Conservation (phyloP, 768 basidiomycete species). For the Lepiota venenata region DNA sequence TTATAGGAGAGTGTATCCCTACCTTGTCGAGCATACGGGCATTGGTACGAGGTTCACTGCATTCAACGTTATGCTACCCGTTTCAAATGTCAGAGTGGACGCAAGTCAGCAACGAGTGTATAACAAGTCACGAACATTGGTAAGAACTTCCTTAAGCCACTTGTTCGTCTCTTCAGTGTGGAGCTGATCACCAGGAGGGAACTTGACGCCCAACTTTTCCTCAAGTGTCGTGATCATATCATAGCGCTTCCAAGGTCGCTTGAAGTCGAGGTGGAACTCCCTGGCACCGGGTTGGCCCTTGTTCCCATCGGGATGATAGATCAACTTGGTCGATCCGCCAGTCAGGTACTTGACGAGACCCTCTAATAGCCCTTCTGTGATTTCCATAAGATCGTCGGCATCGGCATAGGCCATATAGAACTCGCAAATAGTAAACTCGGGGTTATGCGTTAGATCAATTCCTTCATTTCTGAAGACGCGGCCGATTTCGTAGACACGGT, state of each 20-base stretch:
- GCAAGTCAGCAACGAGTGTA: neutral
- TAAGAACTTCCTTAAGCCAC: conserved; percentile 81
- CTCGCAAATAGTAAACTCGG: conserved; percentile 99
- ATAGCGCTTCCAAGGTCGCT: conserved; percentile 95
- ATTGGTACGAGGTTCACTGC: conserved; percentile 93
- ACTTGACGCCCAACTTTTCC: conserved; percentile 87
- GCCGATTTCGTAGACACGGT: conserved; percentile 98
- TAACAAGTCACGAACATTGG: conserved; percentile 54
- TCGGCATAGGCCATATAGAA: conserved; percentile 99
- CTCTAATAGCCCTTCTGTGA: conserved; percentile 88
- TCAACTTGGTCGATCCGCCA: conserved; percentile 73
- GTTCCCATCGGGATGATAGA: conserved; percentile 93
- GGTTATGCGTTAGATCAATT: conserved; percentile 98
- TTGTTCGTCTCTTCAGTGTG: conserved; percentile 86
- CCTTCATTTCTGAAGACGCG: conserved; percentile 98
- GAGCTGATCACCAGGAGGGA: conserved; percentile 89
- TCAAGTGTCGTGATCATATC: conserved; percentile 98
- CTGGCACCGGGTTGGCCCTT: conserved; percentile 63
- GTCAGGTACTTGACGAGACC: conserved; percentile 88
- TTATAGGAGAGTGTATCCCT: too few relatives aligned
- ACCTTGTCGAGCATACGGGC: conserved; percentile 88
- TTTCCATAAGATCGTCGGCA: conserved; percentile 98
- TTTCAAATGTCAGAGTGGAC: neutral
- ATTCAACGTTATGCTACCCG: conserved; percentile 92
- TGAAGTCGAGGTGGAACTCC: conserved; percentile 78